Conservation (phyloP, 2,329 filamentous ascomycete species). For the Didymella segeticola region DNA sequence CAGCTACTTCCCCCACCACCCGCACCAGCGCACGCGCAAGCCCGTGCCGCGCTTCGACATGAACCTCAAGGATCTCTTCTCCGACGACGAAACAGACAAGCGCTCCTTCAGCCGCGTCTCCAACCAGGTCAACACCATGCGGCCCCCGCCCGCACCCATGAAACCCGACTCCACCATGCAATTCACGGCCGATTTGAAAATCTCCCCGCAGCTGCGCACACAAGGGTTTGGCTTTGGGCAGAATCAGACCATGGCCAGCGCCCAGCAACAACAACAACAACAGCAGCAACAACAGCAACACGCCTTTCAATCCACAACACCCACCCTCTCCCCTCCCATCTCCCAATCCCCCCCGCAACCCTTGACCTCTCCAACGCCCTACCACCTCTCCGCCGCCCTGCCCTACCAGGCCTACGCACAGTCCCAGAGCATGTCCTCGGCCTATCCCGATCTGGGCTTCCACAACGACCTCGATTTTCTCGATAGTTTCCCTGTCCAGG, state of each 20-base stretch:
- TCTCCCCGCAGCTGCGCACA: constrained; percentile 45
- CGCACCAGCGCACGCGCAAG: constrained; percentile 40
- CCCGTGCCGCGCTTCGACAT: constrained; percentile 64
- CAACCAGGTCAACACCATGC: constrained; percentile 44
- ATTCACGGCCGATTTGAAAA: constrained; percentile 40
- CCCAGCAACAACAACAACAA: constrained; percentile 22
- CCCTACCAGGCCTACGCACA: constrained; percentile 42
- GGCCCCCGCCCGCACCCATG: constrained; percentile 39
- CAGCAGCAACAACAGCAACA: constrained; percentile 27
- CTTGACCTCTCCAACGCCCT: constrained; percentile 33
- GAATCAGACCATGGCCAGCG: constrained; percentile 22
- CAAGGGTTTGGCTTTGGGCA: constrained; percentile 28
- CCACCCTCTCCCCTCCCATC: constrained; percentile 31
- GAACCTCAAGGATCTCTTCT: constrained; percentile 49
- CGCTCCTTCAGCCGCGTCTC: constrained; percentile 47
- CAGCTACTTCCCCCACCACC: constrained; percentile 29
- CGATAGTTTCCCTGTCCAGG: constrained; percentile 55
- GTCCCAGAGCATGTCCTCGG: constrained; percentile 34
- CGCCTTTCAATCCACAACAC: constrained; percentile 24
- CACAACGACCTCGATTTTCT: constrained; percentile 61
- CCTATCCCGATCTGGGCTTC: constrained; percentile 47
- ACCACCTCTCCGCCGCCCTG: constrained; percentile 38
- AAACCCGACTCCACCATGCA: constrained; percentile 33
- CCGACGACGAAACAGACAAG: constrained; percentile 50
- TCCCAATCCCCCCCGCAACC: constrained; percentile 22